Base-by-base conservation (phyloP, 2,329 filamentous ascomycete species). In the Epichloe festucae region DNA sequence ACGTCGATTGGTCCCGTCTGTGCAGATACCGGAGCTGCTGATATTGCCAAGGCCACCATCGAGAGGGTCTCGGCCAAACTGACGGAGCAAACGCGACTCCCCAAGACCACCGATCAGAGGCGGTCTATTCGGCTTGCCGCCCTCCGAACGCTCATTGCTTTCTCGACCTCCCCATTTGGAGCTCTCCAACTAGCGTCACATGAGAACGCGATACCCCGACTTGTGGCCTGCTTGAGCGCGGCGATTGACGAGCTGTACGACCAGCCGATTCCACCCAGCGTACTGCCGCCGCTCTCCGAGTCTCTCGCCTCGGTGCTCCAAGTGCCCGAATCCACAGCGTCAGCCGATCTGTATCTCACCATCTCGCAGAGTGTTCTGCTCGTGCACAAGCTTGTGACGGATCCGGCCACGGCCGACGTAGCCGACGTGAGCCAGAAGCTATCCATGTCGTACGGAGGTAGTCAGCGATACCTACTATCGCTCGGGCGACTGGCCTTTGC, bases 401-500 rank as follows among this genome's bases (percentile, higher is more conserved):
- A 74, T 43, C 68, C 72, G 0, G 56, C 62, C 11, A 77, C 73
- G 2, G 67, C 72, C 0, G 64, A 71, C 45, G 56, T 67, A 5
- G 70, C 70, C 19, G 79, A 91, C 57, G 79, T 94, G 55, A 77
- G 81, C 47, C 75, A 78, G 47, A 94, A 91, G 64, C 72, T 95
- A 5, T 74, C 77, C 0, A 77, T 78, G 8, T 78, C 87, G 0
- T 75, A 80, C 5, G 87, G 88, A 3, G 87, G 84, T 0, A 79
- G 81, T 49, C 89, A 95, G 61, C 89, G 89, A 49, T 91, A 94
- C 60, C 72, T 94, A 1, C 78, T 96, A 10, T 81, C 82, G 2
- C 71, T 98, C 44, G 89, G 88, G 0, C 72, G 91, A 42, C 70
- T 97, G n/a, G 89, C 87, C 0, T 96, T 95, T 64, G 84, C 81